Conservation (phyloP, 208 protist genomes). For the Acanthamoeba royreba region DNA sequence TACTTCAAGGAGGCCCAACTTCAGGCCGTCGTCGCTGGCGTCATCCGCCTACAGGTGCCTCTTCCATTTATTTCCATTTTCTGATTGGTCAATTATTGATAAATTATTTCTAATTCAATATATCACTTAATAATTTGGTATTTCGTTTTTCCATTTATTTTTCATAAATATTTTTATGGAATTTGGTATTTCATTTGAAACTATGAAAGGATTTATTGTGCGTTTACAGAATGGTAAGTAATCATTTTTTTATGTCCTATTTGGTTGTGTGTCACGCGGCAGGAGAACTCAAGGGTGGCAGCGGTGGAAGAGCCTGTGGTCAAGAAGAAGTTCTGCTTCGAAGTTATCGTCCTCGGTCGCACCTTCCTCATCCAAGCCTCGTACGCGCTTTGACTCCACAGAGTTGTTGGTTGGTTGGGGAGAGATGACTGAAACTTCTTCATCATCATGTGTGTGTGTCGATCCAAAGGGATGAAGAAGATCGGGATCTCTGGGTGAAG, state of each 20-base stretch:
- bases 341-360: neutral
- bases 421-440: no score
- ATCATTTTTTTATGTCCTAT: no score
- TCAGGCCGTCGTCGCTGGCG: neutral
- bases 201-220: no score
- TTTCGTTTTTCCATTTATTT: no score
- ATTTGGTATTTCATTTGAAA: no score
- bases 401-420: no score
- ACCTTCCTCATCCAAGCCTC: neutral
- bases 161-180: no score
- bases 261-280: no score
- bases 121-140: no score
- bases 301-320: neutral
- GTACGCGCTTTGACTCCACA: neutral
- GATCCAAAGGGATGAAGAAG: neutral
- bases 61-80: neutral
- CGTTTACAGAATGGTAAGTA: no score
- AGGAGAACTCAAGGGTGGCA: neutral
- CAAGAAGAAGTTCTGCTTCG: neutral
- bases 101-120: neutral
- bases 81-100: neutral
- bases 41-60: neutral
- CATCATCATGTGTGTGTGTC: neutral
- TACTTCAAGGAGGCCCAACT: conserved; percentile 7
- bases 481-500: neutral